Evolutionary conservation across 495 filamentous ascomycete genomes (phyloP).

Genomic region (Podospora appendiculata): DNA sequence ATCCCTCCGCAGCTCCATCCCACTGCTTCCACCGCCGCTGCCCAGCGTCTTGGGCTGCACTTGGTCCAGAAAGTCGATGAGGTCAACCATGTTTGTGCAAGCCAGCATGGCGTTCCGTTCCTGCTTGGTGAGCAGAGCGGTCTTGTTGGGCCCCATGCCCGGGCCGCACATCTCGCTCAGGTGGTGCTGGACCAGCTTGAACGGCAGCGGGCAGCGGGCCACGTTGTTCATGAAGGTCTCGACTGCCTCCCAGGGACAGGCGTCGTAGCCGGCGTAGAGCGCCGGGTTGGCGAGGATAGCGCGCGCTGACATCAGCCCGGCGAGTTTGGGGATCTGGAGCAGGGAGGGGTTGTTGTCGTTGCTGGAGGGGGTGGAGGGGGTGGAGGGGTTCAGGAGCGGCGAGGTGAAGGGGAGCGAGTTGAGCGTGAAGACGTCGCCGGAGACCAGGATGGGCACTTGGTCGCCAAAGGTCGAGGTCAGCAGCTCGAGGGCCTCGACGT

Average conservation of each 20-base stretch:
- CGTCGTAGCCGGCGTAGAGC: conserved; percentile 46
- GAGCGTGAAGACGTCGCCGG: conserved; percentile 54
- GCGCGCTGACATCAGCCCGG: conserved; percentile 58
- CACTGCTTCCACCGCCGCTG: conserved; percentile 1
- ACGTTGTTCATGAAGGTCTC: conserved; percentile 49
- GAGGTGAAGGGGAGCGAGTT: conserved; percentile 36
- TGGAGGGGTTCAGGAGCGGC: conserved; percentile 18
- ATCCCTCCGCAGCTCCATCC: conserved; percentile 5
- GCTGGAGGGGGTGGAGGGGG: conserved; percentile 12
- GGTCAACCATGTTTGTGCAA: conserved; percentile 44
- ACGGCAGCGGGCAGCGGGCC: conserved; percentile 45
- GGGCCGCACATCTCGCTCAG: conserved; percentile 53
- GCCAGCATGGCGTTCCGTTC: conserved; percentile 43
- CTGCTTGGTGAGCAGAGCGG: conserved; percentile 40
- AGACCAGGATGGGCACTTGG: conserved; percentile 49
- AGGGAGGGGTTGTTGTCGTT: neutral
- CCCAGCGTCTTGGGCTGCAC: conserved; percentile 20
- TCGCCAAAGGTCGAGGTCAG: conserved; percentile 38
- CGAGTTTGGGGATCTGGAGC: conserved; percentile 25
- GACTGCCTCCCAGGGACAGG: conserved; percentile 53
- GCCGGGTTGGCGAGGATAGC: conserved; percentile 56
- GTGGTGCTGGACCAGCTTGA: conserved; percentile 54
- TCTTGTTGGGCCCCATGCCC: conserved; percentile 38
- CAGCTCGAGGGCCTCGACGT: conserved; percentile 49
- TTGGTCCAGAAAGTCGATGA: conserved; percentile 55